phyloP scores from a whole-genome alignment of 2,329 filamentous ascomycete species.

The Rhexocercosporidium sp. region DNA sequence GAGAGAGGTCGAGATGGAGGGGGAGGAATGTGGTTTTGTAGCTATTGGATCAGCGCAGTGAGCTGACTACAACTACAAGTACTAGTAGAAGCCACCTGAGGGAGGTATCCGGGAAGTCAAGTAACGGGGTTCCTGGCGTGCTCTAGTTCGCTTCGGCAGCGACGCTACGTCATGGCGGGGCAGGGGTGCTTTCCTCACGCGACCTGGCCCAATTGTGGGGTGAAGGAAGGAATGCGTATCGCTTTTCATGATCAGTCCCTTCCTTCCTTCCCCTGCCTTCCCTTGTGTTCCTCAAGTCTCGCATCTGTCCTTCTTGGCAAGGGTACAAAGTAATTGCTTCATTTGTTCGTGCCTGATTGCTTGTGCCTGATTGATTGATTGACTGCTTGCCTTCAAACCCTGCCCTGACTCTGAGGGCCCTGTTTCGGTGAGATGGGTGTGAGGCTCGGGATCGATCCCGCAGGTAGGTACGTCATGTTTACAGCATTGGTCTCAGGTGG shows the following conservation, averaged over 20 bases:
- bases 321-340: conserved; percentile 1
- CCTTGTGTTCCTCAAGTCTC: background rate
- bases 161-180: conserved; percentile 30
- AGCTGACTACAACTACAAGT: conserved; percentile 19
- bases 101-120: no score
- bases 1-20: conserved; percentile 17
- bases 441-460: conserved; percentile 3
- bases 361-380: background rate
- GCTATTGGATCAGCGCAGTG: conserved; percentile 26
- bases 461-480: conserved; percentile 30
- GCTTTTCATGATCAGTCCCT: no score
- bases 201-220: conserved; percentile 14
- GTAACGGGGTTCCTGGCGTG: conserved; percentile 37
- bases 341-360: conserved; percentile 6
- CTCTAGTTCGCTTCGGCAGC: conserved; percentile 18
- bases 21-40: conserved; percentile 40
- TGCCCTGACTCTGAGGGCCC: background rate
- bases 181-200: conserved; percentile 31
- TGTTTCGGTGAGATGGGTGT: conserved; percentile 3
- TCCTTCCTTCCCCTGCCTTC: no score
- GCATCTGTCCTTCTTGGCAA: conserved; percentile 7
- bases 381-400: background rate
- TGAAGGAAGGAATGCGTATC: no score
- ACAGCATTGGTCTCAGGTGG: background rate
- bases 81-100: no score